Evolutionary conservation across 768 basidiomycete genomes (phyloP), one percentile per base, ranked within the genome.

Genomic region (Peribolospora baueri): DNA sequence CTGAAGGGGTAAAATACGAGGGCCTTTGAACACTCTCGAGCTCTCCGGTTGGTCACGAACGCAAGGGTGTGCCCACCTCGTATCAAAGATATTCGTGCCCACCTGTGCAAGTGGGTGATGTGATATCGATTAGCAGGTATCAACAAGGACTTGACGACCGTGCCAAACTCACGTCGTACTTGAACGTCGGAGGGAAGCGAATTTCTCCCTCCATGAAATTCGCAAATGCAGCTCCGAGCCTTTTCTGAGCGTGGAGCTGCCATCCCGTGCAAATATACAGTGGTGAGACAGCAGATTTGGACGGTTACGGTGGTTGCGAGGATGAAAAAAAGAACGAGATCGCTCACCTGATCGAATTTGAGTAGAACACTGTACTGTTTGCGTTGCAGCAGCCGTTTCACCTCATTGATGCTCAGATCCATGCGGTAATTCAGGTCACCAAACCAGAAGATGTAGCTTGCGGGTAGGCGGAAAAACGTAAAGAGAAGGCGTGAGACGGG

Each of bases 361-460:
- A 66, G 58, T 13, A 67, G 54, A 4, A 49, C 51, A 7, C 45
- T 46, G 61, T 61, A 65, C 7, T 57, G 53, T 41, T 58, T 58
- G 53, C 57, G 58, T 47, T 60, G 55, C 8, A 62, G 59, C 46
- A 61, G 56, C 5, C 55, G 48, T 43, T 57, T 53, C 41, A 64
- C 52, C 2, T 56, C 56, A 40, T 61, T 56, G 43, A 63, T 64
- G 8, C 55, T 55, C 45, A 61, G 45, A 14, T 64, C 64, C 3
- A 67, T 42, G 7, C 66, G 60, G 51, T 65, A 67, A 55, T 67
- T 67, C 45, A 67, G 55, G 53, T 67, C 66, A 3, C 66, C 66
- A 11, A 66, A 52, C 61, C 64, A 66, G 58, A 65, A 62, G 7
- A 56, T 25, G 25, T 25, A 25, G 25, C 25, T 25, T 1, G 25